These are phyloP conservation scores for Aspergillus sp. DNA, from an alignment of 2,329 filamentous ascomycete species.

Conservation along the genomic window DNA sequence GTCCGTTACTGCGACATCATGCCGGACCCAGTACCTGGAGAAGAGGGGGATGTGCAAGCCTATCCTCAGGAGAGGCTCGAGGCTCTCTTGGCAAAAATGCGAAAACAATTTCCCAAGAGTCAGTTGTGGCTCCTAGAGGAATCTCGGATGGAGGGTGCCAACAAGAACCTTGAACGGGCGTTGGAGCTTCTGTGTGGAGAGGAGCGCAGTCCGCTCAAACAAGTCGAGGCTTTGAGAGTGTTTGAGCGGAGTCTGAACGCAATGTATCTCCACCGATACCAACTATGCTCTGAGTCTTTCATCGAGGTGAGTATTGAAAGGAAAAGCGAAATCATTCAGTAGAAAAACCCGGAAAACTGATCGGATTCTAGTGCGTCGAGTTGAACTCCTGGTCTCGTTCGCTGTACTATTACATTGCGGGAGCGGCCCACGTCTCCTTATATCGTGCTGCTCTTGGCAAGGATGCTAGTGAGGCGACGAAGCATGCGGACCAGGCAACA, in stretches of 20 bases:
- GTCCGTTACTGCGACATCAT: slow-evolving; percentile 87
- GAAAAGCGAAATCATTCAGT: too few species aligned
- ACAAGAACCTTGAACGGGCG: slow-evolving; percentile 65
- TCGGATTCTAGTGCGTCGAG: slow-evolving; percentile 63
- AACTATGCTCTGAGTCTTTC: slow-evolving; percentile 71
- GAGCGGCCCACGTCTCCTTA: slow-evolving; percentile 72
- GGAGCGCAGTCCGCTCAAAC: slow-evolving; percentile 72
- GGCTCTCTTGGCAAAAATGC: slow-evolving; percentile 70
- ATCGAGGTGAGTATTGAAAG: slow-evolving; percentile 51
- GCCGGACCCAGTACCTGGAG: slow-evolving; percentile 47
- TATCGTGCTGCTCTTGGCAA: slow-evolving; percentile 58
- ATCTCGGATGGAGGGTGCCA: slow-evolving; percentile 70
- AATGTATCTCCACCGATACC: slow-evolving; percentile 78
- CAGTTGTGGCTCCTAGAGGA: slow-evolving; percentile 87
- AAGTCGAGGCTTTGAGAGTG: slow-evolving; percentile 78
- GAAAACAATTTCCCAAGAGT: slow-evolving; percentile 73
- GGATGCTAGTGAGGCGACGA: slow-evolving; percentile 46
- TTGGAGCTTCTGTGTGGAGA: slow-evolving; percentile 63
- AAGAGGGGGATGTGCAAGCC: slow-evolving; percentile 61
- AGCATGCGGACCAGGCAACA: slow-evolving; percentile 64
- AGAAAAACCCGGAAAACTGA: too few species aligned
- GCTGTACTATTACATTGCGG: slow-evolving; percentile 87
- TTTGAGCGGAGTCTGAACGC: slow-evolving; percentile 80
- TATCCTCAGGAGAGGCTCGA: slow-evolving; percentile 70
- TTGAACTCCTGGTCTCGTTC: slow-evolving; percentile 90